Conservation (phyloP, 192 early-diverging fungal genomes). For the Kickxella alabastrina region DNA sequence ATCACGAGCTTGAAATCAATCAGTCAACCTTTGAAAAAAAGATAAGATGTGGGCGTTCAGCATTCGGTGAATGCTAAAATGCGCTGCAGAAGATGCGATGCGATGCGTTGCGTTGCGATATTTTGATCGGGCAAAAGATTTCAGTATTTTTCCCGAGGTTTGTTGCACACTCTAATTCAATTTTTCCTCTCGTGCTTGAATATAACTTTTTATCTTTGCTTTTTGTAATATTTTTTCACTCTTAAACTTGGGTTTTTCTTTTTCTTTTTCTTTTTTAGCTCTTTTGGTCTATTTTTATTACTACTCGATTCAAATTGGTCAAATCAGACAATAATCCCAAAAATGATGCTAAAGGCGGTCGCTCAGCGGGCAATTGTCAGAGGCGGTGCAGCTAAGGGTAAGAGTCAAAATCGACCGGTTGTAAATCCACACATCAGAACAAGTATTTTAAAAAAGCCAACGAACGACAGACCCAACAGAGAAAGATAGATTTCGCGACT, state of each 20-base stretch:
- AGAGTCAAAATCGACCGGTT: too few species aligned
- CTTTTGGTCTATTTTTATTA: neutral
- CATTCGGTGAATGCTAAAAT: neutral
- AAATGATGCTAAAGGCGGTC: constrained; percentile 5
- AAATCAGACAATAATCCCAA: neutral
- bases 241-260: neutral
- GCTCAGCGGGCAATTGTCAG: neutral
- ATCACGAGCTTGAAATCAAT: neutral
- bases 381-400: too few species aligned
- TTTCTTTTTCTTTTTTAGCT: neutral
- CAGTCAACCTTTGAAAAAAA: neutral
- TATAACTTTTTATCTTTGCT: neutral
- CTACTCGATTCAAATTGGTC: too few species aligned
- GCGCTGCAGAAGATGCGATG: too few species aligned
- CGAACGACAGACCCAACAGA: too few species aligned
- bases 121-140: too few species aligned
- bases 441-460: too few species aligned
- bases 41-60: neutral
- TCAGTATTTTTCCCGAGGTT: too few species aligned
- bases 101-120: too few species aligned
- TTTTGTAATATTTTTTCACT: neutral
- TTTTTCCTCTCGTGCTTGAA: neutral
- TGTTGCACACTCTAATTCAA: too few species aligned
- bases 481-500: neutral
- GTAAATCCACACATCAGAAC: too few species aligned